Conservation (phyloP, 2,329 filamentous ascomycete genomes). For the Tolypocladium album region DNA sequence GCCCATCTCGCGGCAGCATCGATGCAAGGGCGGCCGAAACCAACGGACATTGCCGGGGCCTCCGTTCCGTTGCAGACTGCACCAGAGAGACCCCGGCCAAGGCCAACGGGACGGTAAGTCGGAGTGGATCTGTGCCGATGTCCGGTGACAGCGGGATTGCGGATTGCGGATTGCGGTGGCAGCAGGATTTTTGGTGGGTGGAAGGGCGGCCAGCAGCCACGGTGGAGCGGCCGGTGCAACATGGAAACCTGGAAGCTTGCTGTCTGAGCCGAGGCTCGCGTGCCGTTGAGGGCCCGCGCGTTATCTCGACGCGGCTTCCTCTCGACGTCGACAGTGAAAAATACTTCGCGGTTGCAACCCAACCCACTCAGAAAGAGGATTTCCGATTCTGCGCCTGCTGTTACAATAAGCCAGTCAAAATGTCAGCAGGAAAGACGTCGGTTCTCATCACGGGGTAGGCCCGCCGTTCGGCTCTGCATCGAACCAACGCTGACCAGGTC, state of each 20-base stretch:
- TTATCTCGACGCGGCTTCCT: no score
- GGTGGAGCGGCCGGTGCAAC: background rate
- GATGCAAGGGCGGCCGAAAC: no score
- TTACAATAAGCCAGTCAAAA: background rate
- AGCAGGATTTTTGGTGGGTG: no score
- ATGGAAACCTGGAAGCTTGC: no score
- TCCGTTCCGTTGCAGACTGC: background rate
- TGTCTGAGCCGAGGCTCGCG: background rate
- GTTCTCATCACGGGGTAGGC: constrained; percentile 40
- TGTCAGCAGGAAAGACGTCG: constrained; percentile 23
- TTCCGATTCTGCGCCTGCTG: background rate
- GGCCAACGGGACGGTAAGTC: background rate
- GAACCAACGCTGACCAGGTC: background rate
- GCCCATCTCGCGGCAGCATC: no score
- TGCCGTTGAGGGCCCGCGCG: background rate
- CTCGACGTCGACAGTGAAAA: no score
- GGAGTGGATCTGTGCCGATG: no score
- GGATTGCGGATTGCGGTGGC: no score
- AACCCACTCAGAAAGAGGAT: background rate
- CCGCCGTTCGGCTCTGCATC: no score
- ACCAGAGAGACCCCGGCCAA: background rate
- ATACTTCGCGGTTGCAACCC: background rate
- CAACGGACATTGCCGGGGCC: background rate
- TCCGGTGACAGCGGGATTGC: no score
- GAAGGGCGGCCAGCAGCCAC: background rate